Conservation (phyloP, 169 alveolate species). For the Pseudocohnilembus persalinus region DNA sequence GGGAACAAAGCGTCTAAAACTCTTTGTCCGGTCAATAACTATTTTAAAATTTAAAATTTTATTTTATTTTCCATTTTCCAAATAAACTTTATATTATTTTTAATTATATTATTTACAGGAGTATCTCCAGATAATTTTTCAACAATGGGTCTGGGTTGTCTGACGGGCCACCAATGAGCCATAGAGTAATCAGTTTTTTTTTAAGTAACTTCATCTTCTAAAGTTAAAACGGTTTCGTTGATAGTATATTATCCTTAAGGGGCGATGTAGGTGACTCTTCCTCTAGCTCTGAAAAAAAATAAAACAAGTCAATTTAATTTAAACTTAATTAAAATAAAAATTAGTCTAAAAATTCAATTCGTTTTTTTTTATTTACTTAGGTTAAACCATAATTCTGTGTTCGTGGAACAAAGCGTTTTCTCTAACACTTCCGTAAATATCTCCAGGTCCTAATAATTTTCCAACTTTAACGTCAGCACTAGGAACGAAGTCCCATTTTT, state of each 20-base stretch:
- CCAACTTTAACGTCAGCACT: slow-evolving; percentile 87
- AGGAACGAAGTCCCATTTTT: slow-evolving; percentile 94
- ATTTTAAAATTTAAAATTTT: too few species aligned
- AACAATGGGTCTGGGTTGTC: slow-evolving; percentile 97
- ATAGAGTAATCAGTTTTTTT: slow-evolving; percentile 87
- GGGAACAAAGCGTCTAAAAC: slow-evolving; percentile 98
- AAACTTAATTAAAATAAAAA: too few species aligned
- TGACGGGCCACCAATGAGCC: slow-evolving; percentile 99
- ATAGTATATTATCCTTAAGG: slow-evolving; percentile 94
- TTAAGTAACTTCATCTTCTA: slow-evolving; percentile 93
- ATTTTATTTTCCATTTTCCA: too few species aligned
- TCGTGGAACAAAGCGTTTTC: slow-evolving; percentile 95
- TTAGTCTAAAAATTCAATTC: too few species aligned
- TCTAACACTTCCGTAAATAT: slow-evolving; percentile 93
- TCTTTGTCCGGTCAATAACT: slow-evolving; percentile 95
- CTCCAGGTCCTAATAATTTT: slow-evolving; percentile 97
- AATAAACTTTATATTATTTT: too few species aligned
- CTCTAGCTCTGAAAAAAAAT: slow-evolving; percentile 93
- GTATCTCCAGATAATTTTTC: slow-evolving; percentile 92
- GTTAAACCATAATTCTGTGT: slow-evolving; percentile 97
- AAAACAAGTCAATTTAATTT: too few species aligned
- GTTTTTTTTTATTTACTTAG: slow-evolving; percentile 62
- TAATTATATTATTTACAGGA: too few species aligned
- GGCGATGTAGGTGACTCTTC: slow-evolving; percentile 93
- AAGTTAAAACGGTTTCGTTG: slow-evolving; percentile 84